Evolutionary conservation across 352 stramenopile genomes (phyloP), one percentile per base, ranked within the genome.

Genomic region (Phytopythium montanum): DNA sequence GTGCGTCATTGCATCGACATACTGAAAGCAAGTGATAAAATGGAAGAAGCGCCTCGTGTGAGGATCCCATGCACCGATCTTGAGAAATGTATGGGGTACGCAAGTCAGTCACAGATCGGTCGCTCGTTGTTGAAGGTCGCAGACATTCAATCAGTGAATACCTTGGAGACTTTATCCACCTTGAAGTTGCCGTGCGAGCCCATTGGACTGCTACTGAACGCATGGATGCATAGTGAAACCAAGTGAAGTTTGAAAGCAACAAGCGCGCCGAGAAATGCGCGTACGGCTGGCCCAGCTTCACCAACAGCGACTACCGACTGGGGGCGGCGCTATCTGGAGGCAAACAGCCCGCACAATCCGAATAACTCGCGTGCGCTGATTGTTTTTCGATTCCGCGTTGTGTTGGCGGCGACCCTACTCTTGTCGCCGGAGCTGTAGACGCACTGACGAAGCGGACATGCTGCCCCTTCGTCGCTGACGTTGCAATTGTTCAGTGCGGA

Each of bases 121-220:
- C 16, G 0, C n/a, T n/a, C 5, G 19, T 23, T 71, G 69, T 80
- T 81, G 72, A 81, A 81, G 70, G 57, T 59, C 44, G 59, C 25
- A 26, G 21, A 48, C 36, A 62, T 67, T 60, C 55, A 60, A 54
- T 39, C 45, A 25, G 50, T 25, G 54, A 31, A 21, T 45, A 65
- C 72, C 72, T 76, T 45, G 54, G 52, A 75, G 58, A 85, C 18
- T 59, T 69, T 33, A 80, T 85, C 69, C 59, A 61, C 52, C 41
- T 80, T 80, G 71, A 83, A 83, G 74, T 80, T 78, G 54, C 56
- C 51, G 23, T 26, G 21, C 21, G 29, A 2, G 14, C 9, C n/a
- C 50, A 41, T 21, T 3, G 42, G 61, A 45, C 34, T 59, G 18
- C 18, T 0, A 0, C 6, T 1, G 10, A 2, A 19, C 18, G 28